Conservation (phyloP, 2,329 filamentous ascomycete genomes). For the Calonectria hawksworthii region DNA sequence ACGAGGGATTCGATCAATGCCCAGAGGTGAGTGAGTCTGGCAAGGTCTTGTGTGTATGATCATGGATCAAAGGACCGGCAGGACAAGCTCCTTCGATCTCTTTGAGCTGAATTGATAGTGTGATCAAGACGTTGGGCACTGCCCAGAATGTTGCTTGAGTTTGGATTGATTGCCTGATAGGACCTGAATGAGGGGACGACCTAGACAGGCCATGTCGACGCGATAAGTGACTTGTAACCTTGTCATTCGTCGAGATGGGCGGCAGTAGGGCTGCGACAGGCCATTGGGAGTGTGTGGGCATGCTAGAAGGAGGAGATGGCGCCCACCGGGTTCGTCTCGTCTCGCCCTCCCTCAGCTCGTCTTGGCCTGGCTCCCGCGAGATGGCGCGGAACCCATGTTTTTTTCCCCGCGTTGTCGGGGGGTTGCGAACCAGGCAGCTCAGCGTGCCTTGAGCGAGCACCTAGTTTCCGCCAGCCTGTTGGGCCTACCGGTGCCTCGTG, state of each 20-base stretch:
- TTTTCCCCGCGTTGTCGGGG: conserved; percentile 29
- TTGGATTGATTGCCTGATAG: conserved; percentile 5
- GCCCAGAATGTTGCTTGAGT: background rate
- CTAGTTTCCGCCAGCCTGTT: conserved; percentile 16
- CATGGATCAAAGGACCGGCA: background rate
- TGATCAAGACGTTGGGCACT: background rate
- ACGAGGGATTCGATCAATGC: conserved; percentile 30
- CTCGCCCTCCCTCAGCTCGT: conserved; percentile 11
- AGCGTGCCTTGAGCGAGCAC: conserved; percentile 6
- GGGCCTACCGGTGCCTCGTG: conserved; percentile 21
- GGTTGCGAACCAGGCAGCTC: conserved; percentile 21
- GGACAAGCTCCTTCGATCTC: background rate
- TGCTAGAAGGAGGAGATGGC: conserved; percentile 12
- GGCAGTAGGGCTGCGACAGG: conserved; percentile 31
- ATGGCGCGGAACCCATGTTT: conserved; percentile 28
- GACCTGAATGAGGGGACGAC: conserved; percentile 5
- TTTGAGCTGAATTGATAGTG: background rate
- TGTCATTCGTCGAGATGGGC: conserved; percentile 35
- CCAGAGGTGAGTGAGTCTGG: background rate
- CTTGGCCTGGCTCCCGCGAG: conserved; percentile 12
- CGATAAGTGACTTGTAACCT: conserved; percentile 43
- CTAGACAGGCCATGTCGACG: conserved; percentile 28
- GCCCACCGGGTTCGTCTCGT: conserved; percentile 20
- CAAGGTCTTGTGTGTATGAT: background rate
- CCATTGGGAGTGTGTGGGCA: conserved; percentile 24